Evolutionary conservation across 108 stramenopile species (phyloP).

Genomic region (Discostella pseudostelligera): DNA sequence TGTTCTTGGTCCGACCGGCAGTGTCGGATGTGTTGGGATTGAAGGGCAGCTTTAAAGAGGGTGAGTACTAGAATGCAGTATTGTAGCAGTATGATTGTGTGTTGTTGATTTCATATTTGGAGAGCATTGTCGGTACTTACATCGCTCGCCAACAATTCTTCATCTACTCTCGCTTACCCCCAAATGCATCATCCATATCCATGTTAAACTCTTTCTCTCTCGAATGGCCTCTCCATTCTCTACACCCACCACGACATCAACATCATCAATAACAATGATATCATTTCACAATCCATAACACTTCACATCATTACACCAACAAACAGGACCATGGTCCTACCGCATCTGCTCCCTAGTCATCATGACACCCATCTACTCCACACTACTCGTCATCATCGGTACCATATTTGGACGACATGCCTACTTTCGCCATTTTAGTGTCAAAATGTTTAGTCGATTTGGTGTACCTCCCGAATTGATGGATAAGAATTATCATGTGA

Average conservation of each 20-base stretch:
- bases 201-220: too few relatives aligned
- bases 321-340: conserved; percentile 83
- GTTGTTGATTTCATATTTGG: too few relatives aligned
- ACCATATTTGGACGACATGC: conserved; percentile 83
- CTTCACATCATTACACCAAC: too few relatives aligned
- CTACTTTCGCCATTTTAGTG: conserved; percentile 86
- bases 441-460: conserved; percentile 87
- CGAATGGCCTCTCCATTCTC: background rate
- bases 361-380: conserved; percentile 85
- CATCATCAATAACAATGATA: too few relatives aligned
- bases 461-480: conserved; percentile 85
- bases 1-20: conserved; percentile 84
- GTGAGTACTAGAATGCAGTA: conserved; percentile 10
- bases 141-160: too few relatives aligned
- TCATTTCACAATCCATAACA: too few relatives aligned
- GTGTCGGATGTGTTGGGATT: conserved; percentile 70
- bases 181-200: too few relatives aligned
- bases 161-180: too few relatives aligned
- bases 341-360: conserved; percentile 79
- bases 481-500: conserved; percentile 62
- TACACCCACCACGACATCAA: too few relatives aligned
- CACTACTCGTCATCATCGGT: conserved; percentile 69
- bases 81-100: too few relatives aligned
- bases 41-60: conserved; percentile 74
- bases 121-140: too few relatives aligned